Evolutionary conservation across 2,329 filamentous ascomycete species (phyloP), one percentile per base, ranked within the genome.

Genomic region (Sporothrix variecibatus): DNA sequence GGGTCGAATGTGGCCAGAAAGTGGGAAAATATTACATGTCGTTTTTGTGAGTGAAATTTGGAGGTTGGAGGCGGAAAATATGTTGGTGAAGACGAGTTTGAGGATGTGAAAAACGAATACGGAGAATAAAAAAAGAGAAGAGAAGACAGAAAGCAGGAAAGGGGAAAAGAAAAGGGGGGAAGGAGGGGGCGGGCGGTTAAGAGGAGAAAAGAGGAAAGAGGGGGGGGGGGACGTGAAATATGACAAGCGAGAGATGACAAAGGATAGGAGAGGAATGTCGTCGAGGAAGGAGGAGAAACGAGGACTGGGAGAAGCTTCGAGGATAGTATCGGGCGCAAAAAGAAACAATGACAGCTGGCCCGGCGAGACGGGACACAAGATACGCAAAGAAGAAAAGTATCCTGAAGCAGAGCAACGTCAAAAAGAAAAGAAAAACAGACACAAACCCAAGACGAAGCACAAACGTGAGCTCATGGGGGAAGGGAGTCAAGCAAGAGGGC

Each of bases 11-110:
- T 11, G 58, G 2, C 15, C 12, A 40, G 34, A 40, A 23, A 23
- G 60, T 28, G 34, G 20, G 5, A 43, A 65, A 65, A 43, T 65
- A 65, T 26, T 65, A 65, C 60, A 65, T 15, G 60, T 65, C 60
- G 60, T 65, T 65, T 65, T 65, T 65, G 34, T 26, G 34, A 51
- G 65, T n/a, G 26, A 23, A 12, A n/a, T 62, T 62, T 62, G 26
- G 58, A 62, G 58, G 26, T 62, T 62, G 26, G 58, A 38, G 58
- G 26, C 58, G 58, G 28, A 26, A 60, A 28, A 28, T 49, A 49
- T 56, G 51, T 56, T 56, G 28, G 58, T 38, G 31, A 38, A 40
- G 20, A 23, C 20, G 34, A 60, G 31, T 11, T 17, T 31, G 60
- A n/a, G 26, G 60, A 43, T n/a, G 23, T 49, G 38, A 12, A 38